Evolutionary conservation across 202 grass and related monocot genomes (phyloP), one percentile per base, ranked within the genome.

Genomic region (Dendrocalamus latiflorus): DNA sequence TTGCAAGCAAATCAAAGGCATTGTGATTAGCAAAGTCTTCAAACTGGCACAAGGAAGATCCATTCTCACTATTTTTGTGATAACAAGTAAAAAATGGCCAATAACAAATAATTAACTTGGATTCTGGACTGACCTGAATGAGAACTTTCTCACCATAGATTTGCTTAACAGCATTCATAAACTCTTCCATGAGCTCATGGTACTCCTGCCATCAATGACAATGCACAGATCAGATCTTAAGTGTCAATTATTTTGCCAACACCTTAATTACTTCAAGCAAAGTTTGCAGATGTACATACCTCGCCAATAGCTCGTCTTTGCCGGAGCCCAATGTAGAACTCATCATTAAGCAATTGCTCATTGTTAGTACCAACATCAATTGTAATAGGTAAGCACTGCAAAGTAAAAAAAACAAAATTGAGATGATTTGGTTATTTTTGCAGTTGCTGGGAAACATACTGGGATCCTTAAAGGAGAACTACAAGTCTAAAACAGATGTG

Each of bases 11-110:
- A 81, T 94, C 93, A 84, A 99, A 99, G 15, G 96, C 96, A 84
- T 99, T 99, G 79, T 99, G 96, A 82, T 99, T 99, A 38, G 96
- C 96, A 1, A 99, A 99, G 81, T 99, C 96, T 88, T 99, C 96
- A 91, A 99, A 99, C 96, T 99, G 81, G 41, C 67, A 85, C n/a
- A 90, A 75, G 36, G 61, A 78, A 81, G 50, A 58, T 57, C 3
- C 25, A 75, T 21, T 21, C n/a, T 86, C 71, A 82, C 9, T 60
- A 70, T 62, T 38, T 22, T 75, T 82, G 55, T 75, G 30, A 47
- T 57, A 83, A 38, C 47, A 42, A 50, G 43, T 41, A 66, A 84
- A 84, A 78, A 51, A 34, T 53, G 17, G 56, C 65, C 65, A 66
- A 76, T 48, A 76, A 55, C 57, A 85, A 37, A 62, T 11, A 53